These are phyloP conservation scores for Dalbergia oliveri DNA, from an alignment of 306 rosid species.

Conservation along the genomic window DNA sequence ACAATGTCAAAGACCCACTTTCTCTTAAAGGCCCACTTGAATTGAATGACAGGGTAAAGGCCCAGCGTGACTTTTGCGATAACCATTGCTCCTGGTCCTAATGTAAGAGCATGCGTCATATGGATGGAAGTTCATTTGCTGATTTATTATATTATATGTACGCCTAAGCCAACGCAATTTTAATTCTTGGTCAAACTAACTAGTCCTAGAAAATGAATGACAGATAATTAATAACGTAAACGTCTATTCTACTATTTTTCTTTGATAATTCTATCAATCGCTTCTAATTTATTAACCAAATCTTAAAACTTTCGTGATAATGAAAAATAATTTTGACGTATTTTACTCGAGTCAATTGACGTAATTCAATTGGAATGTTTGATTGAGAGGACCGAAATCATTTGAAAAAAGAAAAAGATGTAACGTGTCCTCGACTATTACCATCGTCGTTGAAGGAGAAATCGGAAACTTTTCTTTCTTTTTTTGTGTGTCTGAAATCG, in stretches of 20 bases:
- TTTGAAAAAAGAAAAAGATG: background rate
- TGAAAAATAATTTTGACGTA: background rate
- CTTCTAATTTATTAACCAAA: background rate
- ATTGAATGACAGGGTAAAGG: background rate
- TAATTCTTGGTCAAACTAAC: background rate
- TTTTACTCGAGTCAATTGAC: background rate
- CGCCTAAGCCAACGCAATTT: background rate
- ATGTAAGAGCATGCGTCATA: slow-evolving; percentile 1
- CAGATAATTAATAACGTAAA: too few relatives aligned
- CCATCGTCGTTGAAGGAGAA: too few relatives aligned
- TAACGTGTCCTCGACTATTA: too few relatives aligned
- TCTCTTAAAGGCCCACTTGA: too few relatives aligned
- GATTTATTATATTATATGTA: background rate
- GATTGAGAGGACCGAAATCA: background rate
- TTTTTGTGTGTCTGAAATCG: too few relatives aligned
- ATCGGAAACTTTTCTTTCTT: too few relatives aligned
- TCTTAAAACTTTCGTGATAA: background rate
- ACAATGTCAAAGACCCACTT: too few relatives aligned
- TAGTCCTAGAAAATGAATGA: background rate
- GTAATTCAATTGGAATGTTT: background rate
- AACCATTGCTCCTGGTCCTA: too few relatives aligned
- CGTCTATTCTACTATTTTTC: too few relatives aligned
- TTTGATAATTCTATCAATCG: background rate
- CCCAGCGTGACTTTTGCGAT: too few relatives aligned
- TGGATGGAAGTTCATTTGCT: background rate